Percentiles rank a stretch among this genome's conserved stretches.
Conservation (phyloP, 108 stramenopile species). For the Cyclostephanos tholiformis region DNA sequence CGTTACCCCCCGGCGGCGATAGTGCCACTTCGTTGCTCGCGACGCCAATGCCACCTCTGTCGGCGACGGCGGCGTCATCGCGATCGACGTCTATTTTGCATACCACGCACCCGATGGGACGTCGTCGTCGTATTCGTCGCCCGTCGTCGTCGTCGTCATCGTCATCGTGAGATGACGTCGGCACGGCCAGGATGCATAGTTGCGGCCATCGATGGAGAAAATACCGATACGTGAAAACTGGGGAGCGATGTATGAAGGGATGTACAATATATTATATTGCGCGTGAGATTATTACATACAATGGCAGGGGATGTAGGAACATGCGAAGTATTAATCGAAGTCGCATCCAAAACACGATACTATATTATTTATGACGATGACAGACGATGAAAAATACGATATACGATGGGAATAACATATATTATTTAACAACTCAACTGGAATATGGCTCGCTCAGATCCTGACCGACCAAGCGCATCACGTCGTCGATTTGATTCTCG, state of each 20-base stretch:
- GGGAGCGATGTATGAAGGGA: not conserved
- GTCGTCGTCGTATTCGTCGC: constrained; percentile 17
- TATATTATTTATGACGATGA: no score
- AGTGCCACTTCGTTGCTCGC: not conserved
- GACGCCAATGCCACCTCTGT: not conserved
- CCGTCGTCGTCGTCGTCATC: constrained; percentile 16
- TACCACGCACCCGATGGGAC: constrained; percentile 87
- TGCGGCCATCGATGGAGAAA: constrained; percentile 84
- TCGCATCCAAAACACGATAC: not conserved
- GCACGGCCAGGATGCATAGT: constrained; percentile 81
- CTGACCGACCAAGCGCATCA: constrained; percentile 73
- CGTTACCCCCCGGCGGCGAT: not conserved
- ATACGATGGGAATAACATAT: no score
- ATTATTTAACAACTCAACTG: constrained; percentile 30
- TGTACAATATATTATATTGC: no score
- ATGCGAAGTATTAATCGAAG: not conserved
- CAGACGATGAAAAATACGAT: not conserved
- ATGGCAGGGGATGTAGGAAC: no score
- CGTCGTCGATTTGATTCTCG: constrained; percentile 77
- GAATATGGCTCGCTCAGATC: constrained; percentile 91
- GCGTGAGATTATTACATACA: no score
- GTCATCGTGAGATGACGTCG: constrained; percentile 13
- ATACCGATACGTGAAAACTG: constrained; percentile 90
- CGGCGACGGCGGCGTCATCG: constrained; percentile 30
- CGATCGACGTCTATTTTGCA: constrained; percentile 81